These are phyloP conservation scores for Aspergillus sp. DNA, from an alignment of 2,329 filamentous ascomycete species.

Conservation along the genomic window DNA sequence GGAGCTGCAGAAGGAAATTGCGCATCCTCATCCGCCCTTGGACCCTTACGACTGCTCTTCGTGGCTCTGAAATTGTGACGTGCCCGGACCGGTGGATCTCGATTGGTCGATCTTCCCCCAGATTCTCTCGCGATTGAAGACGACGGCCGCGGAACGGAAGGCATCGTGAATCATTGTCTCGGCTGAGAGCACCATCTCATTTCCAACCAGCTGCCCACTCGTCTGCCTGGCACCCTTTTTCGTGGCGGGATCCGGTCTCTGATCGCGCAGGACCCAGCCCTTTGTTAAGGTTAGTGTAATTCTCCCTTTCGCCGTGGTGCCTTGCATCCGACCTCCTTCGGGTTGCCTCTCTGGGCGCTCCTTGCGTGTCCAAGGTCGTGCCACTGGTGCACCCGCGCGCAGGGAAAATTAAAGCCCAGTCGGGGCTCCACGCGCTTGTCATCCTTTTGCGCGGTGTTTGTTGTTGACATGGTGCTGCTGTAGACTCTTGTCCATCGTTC, in stretches of 20 bases:
- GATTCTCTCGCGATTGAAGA: background rate
- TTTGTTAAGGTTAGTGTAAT: constrained; percentile 31
- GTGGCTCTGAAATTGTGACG: no score
- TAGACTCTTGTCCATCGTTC: constrained; percentile 22
- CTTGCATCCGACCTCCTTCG: constrained; percentile 34
- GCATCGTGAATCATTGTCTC: constrained; percentile 26
- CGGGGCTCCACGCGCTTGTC: constrained; percentile 24
- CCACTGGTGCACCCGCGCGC: constrained; percentile 22
- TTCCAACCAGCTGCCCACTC: constrained; percentile 13
- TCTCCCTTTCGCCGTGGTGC: constrained; percentile 27
- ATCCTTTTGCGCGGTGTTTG: constrained; percentile 26
- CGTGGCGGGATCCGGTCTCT: constrained; percentile 1
- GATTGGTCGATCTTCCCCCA: background rate
- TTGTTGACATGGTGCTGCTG: constrained; percentile 31
- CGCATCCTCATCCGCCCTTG: no score
- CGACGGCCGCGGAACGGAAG: constrained; percentile 9
- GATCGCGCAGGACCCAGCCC: constrained; percentile 2
- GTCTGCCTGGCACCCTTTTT: constrained; percentile 9
- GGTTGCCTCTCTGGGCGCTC: constrained; percentile 23
- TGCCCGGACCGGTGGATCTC: background rate
- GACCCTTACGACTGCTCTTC: no score
- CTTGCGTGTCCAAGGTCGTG: constrained; percentile 33
- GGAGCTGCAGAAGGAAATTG: no score
- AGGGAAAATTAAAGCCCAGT: constrained; percentile 25
- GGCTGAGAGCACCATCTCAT: constrained; percentile 21